Evolutionary conservation across 2,329 filamentous ascomycete genomes (phyloP), one percentile per base, ranked within the genome.

Genomic region (Raffaelea albimanens): DNA sequence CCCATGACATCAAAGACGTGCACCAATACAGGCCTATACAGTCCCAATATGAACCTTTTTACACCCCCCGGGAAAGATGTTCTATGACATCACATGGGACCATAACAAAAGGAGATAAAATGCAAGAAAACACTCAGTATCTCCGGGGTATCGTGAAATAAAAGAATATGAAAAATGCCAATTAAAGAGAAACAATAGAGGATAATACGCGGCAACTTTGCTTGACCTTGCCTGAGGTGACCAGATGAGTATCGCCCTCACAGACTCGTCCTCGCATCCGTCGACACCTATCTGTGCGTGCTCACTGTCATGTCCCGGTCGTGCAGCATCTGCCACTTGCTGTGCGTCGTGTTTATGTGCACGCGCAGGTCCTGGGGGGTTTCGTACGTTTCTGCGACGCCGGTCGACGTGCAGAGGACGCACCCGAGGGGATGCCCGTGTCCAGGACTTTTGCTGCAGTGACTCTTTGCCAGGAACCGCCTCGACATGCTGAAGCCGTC

Each of bases 321-420:
- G 44, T 69, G 66, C 22, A 68, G 59, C 50, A 69, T 61, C 57
- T 69, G 65, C 66, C 66, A 69, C 54, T 69, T 69, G 22, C 60
- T 61, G 50, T 69, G 66, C 3, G 54, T 43, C 2, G 55, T 45
- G 46, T 67, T 64, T 52, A 68, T 64, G 48, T 69, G 66, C 22
- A 55, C 55, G 29, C 56, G 56, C 45, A 69, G 56, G 5, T 54
- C 53, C 34, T 59, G 58, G 4, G 59, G 57, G 7, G 54, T 59
- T 4, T 52, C 57, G 41, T 63, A 68, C 4, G 57, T 64, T 40
- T 63, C 58, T 2, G 61, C 63, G 41, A 53, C 58, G 5, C 65
- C 66, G 40, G 55, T 63, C 4, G 63, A 63, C 9, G 63, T 66
- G 45, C 66, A 69, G 11, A 69, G 56, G 3, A 68, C 63, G 39